Conservation (phyloP, 2,329 filamentous ascomycete genomes). For the Ophiostoma novo-ulmi region DNA sequence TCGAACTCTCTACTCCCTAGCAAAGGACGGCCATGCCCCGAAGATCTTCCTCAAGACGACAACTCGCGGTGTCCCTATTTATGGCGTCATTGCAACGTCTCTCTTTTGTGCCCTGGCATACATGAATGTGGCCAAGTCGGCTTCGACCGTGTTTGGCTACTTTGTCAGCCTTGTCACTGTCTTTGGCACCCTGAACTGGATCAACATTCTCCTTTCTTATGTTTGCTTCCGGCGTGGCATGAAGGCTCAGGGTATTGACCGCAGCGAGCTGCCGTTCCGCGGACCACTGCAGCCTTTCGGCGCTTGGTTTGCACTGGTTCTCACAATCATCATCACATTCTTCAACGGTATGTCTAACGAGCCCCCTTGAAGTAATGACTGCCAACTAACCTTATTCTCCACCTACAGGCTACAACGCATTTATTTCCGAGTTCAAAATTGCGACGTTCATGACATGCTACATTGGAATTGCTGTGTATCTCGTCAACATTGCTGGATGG, state of each 20-base stretch:
- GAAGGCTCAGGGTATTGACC: neutral
- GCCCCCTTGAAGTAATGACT: neutral
- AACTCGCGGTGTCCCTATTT: neutral
- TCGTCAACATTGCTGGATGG: neutral
- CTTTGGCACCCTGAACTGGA: neutral
- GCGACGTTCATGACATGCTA: neutral
- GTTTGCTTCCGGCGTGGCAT: neutral
- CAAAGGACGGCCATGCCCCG: neutral
- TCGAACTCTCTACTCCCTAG: neutral
- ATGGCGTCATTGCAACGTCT: neutral
- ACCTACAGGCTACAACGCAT: neutral
- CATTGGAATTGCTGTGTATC: neutral
- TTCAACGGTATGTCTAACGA: neutral
- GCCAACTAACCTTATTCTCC: neutral
- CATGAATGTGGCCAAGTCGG: constrained; percentile 7
- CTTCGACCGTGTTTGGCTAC: neutral
- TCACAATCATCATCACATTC: neutral
- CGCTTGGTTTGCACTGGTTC: neutral
- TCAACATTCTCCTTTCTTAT: neutral
- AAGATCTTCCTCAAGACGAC: constrained; percentile 5
- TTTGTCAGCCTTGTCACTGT: neutral
- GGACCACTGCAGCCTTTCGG: neutral
- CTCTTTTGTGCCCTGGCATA: neutral
- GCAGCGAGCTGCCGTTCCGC: neutral
- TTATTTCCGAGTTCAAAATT: neutral